A percentile compares a stretch with the other conserved stretches of the same genome.
phyloP scores from a whole-genome alignment of 169 alveolate genomes.

The Theileria orientalis region DNA sequence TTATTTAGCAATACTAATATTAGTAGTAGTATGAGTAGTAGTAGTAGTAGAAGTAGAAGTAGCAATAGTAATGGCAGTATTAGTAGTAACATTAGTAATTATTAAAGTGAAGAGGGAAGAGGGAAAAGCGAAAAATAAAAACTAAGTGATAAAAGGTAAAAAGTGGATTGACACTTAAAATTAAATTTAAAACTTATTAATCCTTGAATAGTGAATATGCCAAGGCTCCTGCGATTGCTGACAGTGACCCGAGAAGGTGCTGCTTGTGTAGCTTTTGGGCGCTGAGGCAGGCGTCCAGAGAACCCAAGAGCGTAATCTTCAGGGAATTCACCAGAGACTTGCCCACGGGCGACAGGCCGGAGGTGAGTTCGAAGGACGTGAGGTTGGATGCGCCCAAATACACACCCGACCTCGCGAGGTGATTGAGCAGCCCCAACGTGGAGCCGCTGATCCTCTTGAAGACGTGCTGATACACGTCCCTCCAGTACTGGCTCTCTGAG shows the following conservation, averaged over 20 bases:
- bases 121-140: too few species aligned
- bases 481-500: slow-evolving; percentile 22
- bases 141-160: too few species aligned
- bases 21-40: too few species aligned
- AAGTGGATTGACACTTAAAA: too few species aligned
- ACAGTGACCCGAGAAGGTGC: slow-evolving; percentile 75
- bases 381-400: slow-evolving; percentile 61
- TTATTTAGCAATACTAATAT: too few species aligned
- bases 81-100: too few species aligned
- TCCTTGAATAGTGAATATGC: slow-evolving; percentile 50
- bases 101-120: too few species aligned
- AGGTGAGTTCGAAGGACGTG: slow-evolving; percentile 70
- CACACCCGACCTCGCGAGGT: slow-evolving; percentile 69
- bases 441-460: slow-evolving; percentile 27
- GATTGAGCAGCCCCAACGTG: slow-evolving; percentile 15
- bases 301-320: slow-evolving; percentile 68
- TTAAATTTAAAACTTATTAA: too few species aligned
- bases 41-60: too few species aligned
- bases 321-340: slow-evolving; percentile 81
- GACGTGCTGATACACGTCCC: slow-evolving; percentile 16
- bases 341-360: slow-evolving; percentile 72
- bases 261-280: slow-evolving; percentile 66
- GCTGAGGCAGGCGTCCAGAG: slow-evolving; percentile 64
- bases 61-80: too few species aligned
- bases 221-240: slow-evolving; percentile 77